Percentiles rank a stretch among this genome's conserved stretches.
phyloP scores from a whole-genome alignment of 352 stramenopile species.

The Globisporangium viniferum region DNA sequence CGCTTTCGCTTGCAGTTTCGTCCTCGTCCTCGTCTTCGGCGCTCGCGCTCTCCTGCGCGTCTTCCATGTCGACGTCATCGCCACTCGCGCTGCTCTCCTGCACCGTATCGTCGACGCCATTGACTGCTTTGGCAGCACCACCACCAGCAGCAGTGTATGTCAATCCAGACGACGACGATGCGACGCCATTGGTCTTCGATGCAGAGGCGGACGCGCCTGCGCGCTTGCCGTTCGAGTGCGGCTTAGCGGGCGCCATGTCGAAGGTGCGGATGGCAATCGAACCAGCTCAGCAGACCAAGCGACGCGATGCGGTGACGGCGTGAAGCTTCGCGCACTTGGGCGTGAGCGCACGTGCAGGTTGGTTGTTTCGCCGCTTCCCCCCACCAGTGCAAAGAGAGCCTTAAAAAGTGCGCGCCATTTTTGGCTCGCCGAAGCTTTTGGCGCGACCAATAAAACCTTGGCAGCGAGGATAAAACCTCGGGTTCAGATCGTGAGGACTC shows the following conservation, averaged over 20 bases:
- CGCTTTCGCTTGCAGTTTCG: not conserved
- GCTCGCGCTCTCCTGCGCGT: not conserved
- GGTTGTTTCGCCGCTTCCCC: not conserved
- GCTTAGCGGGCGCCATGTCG: not conserved
- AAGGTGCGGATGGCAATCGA: not conserved
- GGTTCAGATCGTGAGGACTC: not conserved
- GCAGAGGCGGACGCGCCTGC: not conserved
- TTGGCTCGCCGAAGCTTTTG: not conserved
- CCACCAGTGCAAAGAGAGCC: not conserved
- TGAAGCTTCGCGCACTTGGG: not conserved
- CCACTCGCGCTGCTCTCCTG: not conserved
- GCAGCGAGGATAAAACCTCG: not conserved
- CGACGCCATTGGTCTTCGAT: not conserved
- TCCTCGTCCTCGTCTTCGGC: not conserved
- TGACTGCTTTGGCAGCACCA: not conserved
- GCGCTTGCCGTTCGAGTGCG: not conserved
- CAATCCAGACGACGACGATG: not conserved
- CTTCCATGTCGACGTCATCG: slow-evolving; percentile 9
- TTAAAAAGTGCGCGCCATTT: slow-evolving; percentile 12
- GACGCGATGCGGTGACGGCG: not conserved
- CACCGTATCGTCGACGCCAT: not conserved
- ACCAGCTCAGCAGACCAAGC: not conserved
- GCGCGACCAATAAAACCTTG: not conserved
- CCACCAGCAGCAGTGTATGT: not conserved
- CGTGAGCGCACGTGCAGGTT: not conserved